Evolutionary conservation across 371 early-diverging fungal genomes (phyloP), one percentile per base, ranked within the genome.

Genomic region (Dichotomocladium elegans): DNA sequence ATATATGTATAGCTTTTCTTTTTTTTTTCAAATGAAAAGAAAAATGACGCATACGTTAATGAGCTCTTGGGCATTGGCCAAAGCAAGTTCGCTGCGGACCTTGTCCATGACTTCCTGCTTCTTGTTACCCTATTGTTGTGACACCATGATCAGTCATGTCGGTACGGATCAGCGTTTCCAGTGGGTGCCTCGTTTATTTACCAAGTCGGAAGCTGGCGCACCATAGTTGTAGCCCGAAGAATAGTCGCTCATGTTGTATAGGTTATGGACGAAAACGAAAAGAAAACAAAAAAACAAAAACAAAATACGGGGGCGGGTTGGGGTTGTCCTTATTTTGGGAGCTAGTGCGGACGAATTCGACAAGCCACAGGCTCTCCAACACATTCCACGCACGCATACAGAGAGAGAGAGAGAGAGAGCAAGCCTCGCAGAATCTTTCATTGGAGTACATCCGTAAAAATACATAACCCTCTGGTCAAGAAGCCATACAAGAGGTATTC

Each of bases 21-120:
- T 3, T 41, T 34, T 8, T 29, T 41, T 22, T 41, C 19, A 14
- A 21, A 10, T 4, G 8, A 30, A 6, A 14, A 28, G 26, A 15
- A 8, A 41, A 19, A 41, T 3, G 12, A 27, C 15, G 68, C 80
- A 66, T 80, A 86, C 86, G 66, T 81, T 88, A 53, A 91, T 84
- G 41, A 94, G 81, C 64, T 93, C 92, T 73, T 93, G 92, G 29
- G 89, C 90, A 65, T 91, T 92, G 55, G 91, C 89, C 57, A 93
- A 71, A 29, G 92, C 92, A 51, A 92, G 76, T 68, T 92, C 90
- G 57, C 80, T 73, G 64, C 83, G 80, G 54, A 93, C 85, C 75
- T 89, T 88, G 55, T 93, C 85, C 87, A 87, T 93, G 31, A 92
- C 85, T 68, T 89, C 81, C 61, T 90, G 86, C 79, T 89, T 88